Evolutionary conservation across 1,284 basidiomycete genomes (phyloP), one percentile per base, ranked within the genome.

Genomic region (Fistulinella staudtii): DNA sequence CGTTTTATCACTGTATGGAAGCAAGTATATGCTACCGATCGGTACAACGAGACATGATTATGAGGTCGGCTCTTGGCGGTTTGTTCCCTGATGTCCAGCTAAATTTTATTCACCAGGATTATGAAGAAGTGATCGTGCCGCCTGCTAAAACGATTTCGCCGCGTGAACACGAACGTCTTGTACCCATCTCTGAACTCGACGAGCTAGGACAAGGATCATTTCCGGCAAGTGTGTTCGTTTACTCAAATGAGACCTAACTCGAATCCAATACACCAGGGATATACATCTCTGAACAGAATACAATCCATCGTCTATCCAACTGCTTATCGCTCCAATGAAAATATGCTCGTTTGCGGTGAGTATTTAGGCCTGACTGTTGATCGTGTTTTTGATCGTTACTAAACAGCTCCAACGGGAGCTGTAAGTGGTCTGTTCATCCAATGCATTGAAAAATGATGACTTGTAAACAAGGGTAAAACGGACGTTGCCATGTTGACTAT

Each of bases 401-500:
- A 27, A 36, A 33, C 48, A 93, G 93, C 93, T 59, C 93, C 93
- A 1, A 97, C 93, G 49, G 93, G 93, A 75, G 93, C 93, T 53
- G 90, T 93, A 56, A 67, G 86, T 74, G 14, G 6, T 42, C 17
- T 29, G 20, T 29, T 38, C 33, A 33, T 31, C 25, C 15, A 38
- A 22, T 34, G 15, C 25, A 28, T 36, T 35, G 45, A 42, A 43
- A 42, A 21, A 31, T 20, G 21, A 50, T 56, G 29, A 49, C 49
- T 29, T 18, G 10, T 18, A 22, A 35, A 44, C 36, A 54, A 94
- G 88, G 96, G 96, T 69, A 99, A 99, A 89, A 99, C 96, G 0
- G 96, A 99, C 64, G 90, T 99, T 0, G 96, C 96, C 0, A 92
- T 99, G 85, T 75, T 99, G 58, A 79, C 91, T 2, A 89, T 99